Conservation (phyloP, 1,139 yeast species). For the Kodamaea derodonti region DNA sequence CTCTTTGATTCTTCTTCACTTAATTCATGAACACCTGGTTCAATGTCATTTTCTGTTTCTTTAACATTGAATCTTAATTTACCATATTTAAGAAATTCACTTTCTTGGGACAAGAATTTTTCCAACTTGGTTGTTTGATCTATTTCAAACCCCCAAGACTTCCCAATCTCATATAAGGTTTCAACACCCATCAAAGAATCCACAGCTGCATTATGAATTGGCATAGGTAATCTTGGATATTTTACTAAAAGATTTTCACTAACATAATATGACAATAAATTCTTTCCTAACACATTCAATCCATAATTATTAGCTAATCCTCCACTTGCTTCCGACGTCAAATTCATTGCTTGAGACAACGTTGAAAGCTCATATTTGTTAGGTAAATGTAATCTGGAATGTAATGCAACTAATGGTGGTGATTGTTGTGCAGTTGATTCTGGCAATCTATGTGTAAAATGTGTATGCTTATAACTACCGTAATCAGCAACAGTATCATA, state of each 20-base stretch:
- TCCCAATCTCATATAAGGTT: constrained; percentile 63
- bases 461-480: constrained; percentile 39
- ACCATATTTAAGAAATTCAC: constrained; percentile 61
- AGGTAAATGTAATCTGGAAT: constrained; percentile 68
- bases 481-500: constrained; percentile 34
- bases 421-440: constrained; percentile 53
- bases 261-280: constrained; percentile 70
- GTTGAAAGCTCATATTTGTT: constrained; percentile 55
- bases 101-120: constrained; percentile 66
- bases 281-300: constrained; percentile 76
- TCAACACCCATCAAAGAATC: constrained; percentile 67
- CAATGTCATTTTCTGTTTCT: constrained; percentile 31
- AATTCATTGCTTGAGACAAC: constrained; percentile 72
- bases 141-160: constrained; percentile 83
- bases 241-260: constrained; percentile 67
- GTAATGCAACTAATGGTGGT: constrained; percentile 75
- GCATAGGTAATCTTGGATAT: constrained; percentile 87
- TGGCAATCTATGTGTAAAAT: constrained; percentile 46
- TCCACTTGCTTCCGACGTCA: constrained; percentile 30
- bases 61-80: constrained; percentile 49
- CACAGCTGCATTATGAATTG: constrained; percentile 69
- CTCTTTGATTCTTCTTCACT: constrained; percentile 27
- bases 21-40: constrained; percentile 50
- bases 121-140: constrained; percentile 65
- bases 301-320: constrained; percentile 72